Evolutionary conservation across 2,329 filamentous ascomycete species (phyloP), one percentile per base, ranked within the genome.

Genomic region (Cytospora schulzeri): DNA sequence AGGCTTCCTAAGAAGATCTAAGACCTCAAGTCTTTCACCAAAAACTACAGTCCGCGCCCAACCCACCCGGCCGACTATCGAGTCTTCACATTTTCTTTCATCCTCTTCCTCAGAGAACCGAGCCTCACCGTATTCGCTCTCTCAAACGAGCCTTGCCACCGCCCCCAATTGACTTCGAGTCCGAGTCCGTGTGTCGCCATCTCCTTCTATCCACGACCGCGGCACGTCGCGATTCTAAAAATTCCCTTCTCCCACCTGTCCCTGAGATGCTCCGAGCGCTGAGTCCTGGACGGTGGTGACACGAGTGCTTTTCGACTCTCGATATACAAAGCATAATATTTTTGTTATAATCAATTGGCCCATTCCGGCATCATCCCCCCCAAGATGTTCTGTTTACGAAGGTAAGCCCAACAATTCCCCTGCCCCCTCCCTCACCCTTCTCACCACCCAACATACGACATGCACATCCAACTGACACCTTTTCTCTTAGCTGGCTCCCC

Each of bases 401-500:
- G 85, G 86, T 88, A 77, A 71, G 78, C 69, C 62, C 26, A 9
- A 8, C n/a, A 9, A n/a, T 26, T 6, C 8, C n/a, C n/a, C n/a
- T n/a, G 1, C 29, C 19, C n/a, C 17, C 2, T 52, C 54, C 54
- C 55, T 64, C 26, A 54, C 38, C 31, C 28, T 56, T 22, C 35
- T 38, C 24, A 57, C 4, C 9, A 31, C 29, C 29, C 29, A 31
- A 31, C 41, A 41, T 15, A 38, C 31, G 22, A 24, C n/a, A 33
- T 54, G 33, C 50, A 63, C 48, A 50, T 31, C 28, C 50, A 29
- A 65, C 64, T 68, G 58, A 62, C 60, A n/a, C 28, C 35, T 19
- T n/a, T 51, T 35, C 29, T 38, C 38, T 24, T 71, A 94, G 91
- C 78, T 94, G 91, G 90, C 85, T 95, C 59, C 91, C 91, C 33